These are phyloP conservation scores for Abelmoschus esculentus DNA, from an alignment of 345 rosid genomes.

Conservation along the genomic window DNA sequence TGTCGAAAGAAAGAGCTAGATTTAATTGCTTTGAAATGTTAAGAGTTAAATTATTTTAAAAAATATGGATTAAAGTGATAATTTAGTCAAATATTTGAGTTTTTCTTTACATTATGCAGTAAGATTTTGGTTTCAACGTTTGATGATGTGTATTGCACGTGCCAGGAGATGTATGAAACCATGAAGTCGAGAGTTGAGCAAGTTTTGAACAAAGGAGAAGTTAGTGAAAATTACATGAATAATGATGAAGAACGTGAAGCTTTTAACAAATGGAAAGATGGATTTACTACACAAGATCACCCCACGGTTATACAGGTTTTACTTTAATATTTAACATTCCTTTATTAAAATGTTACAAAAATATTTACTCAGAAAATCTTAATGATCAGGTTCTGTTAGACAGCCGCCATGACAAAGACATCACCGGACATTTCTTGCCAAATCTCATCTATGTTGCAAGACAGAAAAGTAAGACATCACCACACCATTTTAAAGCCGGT, in stretches of 20 bases:
- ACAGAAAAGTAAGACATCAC: constrained; percentile 20
- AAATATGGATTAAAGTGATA: too few relatives aligned
- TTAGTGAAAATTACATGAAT: constrained; percentile 10
- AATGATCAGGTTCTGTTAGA: constrained; percentile 23
- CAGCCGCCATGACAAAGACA: constrained; percentile 10
- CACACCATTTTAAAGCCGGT: constrained; percentile 32
- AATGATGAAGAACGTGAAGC: constrained; percentile 14
- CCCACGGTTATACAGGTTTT: constrained; percentile 34
- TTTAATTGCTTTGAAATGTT: too few relatives aligned
- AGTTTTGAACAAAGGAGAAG: constrained; percentile 27
- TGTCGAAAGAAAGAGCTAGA: too few relatives aligned
- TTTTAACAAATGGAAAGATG: constrained; percentile 25
- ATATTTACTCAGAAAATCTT: too few relatives aligned
- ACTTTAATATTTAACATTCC: background rate
- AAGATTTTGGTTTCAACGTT: too few relatives aligned
- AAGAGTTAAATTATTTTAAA: too few relatives aligned
- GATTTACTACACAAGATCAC: constrained; percentile 36
- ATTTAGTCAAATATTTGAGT: too few relatives aligned
- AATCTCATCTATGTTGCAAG: constrained; percentile 27
- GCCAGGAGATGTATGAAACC: constrained; percentile 26
- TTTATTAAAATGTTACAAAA: background rate
- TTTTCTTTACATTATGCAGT: too few relatives aligned
- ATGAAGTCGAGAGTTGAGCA: constrained; percentile 37
- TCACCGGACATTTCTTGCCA: constrained; percentile 17
- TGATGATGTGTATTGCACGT: background rate